phyloP scores from a whole-genome alignment of 148 eudicot genomes.

The Fagopyrum tataricum region DNA sequence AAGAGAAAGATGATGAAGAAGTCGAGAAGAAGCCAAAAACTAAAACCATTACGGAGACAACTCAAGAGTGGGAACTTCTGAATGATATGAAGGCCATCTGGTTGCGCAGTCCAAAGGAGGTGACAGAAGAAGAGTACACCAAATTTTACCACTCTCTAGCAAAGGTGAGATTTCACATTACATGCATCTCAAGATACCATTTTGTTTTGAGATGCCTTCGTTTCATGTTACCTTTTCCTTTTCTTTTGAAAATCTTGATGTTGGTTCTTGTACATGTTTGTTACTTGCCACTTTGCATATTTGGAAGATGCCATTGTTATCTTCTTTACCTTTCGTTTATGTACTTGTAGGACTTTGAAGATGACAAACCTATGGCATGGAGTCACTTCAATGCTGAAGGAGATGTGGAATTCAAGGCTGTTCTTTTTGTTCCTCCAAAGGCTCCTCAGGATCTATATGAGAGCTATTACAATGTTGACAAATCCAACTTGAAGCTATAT shows the following conservation, averaged over 20 bases:
- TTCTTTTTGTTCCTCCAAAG: conserved; percentile 87
- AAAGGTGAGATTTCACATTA: conserved; percentile 40
- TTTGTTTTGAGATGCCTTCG: not conserved
- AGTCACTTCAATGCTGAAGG: conserved; percentile 98
- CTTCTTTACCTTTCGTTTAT: not conserved
- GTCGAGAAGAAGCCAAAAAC: conserved; percentile 92
- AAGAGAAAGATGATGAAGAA: conserved; percentile 59
- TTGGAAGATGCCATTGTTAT: not conserved
- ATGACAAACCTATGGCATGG: conserved; percentile 92
- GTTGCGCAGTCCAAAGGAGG: conserved; percentile 93
- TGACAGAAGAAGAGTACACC: conserved; percentile 90
- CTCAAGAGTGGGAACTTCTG: conserved; percentile 89
- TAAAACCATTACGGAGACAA: conserved; percentile 76
- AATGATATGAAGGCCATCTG: conserved; percentile 97
- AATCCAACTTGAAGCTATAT: conserved; percentile 83
- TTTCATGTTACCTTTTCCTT: not conserved
- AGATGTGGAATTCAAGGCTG: conserved; percentile 98
- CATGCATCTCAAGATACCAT: not conserved
- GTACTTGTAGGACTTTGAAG: conserved; percentile 59
- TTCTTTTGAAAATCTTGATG: not conserved
- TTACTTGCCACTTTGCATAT: not conserved
- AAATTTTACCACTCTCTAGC: conserved; percentile 90
- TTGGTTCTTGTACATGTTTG: not conserved
- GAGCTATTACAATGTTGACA: conserved; percentile 86
- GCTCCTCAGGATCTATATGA: conserved; percentile 97